Base-by-base conservation (phyloP, 2,329 filamentous ascomycete species). In the Tetracladium maxilliforme region DNA sequence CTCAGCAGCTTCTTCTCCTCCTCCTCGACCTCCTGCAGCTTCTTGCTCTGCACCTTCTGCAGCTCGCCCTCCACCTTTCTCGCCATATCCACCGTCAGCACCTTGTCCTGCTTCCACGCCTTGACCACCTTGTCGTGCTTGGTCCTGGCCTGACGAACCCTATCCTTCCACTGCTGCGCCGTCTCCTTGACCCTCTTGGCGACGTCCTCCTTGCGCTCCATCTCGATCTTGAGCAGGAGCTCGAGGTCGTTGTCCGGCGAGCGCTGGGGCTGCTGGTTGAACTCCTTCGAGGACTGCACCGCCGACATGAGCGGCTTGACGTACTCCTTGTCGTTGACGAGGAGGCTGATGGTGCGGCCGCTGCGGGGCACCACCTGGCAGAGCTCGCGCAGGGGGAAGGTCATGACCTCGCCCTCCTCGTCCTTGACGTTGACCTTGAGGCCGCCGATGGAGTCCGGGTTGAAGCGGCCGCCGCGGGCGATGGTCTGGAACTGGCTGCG, bases 191-290 rank as follows among this genome's bases (percentile, higher is more conserved):
- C 48, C 17, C 58, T 44, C 30, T 44, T 44, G 23, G 43, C 41
- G 19, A 61, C 40, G 27, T 61, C 63, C 15, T 65, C 64, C 27
- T 48, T 52, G 34, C 47, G 47, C 49, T 65, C 62, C 16, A 54
- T 47, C 52, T 70, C 64, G 27, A 69, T 47, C 39, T 55, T 56
- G 32, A 71, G 52, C 15, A 62, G 39, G 29, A 71, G 56, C 51
- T 70, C 65, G 13, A 70, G 57, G 45, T 66, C 62, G 45, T 70
- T 70, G 43, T 70, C 65, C 22, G 60, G 52, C 41, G 55, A 56
- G 12, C 52, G 52, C 56, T 70, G 67, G 23, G 65, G 64, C 54
- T 69, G 64, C 55, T 70, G 64, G 52, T 70, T 70, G 47, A 64
- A 69, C 36, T 63, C 54, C n/a, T 44, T 39, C 38, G 52, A 58